Evolutionary conservation across 129 eudicot species (phyloP), one percentile per base, ranked within the genome.

Genomic region (Flaveria trinervia): DNA sequence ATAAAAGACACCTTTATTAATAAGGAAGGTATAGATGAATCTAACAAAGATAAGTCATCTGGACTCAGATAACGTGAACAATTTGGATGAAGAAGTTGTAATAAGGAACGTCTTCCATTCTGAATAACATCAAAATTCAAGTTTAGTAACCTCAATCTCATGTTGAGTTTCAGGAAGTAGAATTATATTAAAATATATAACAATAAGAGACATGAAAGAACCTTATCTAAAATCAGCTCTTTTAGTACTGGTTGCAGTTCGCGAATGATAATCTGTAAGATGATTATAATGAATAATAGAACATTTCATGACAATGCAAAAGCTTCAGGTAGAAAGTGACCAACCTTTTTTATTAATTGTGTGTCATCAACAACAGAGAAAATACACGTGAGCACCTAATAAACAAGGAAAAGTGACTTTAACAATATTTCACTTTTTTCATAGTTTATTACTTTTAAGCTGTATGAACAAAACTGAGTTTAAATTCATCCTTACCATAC

Each of bases 301-400:
- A 55, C 33, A 49, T 64, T 36, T 46, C 9, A 9, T 0, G 15
- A 13, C 43, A 22, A 39, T 51, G 57, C 8, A 16, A 33, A 46
- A 56, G 26, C 36, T n/a, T 23, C 8, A 8, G 16, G 15, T 20
- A 66, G 8, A 1, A 26, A 48, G 73, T 57, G 16, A 71, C 85
- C 60, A 68, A 89, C 97, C 99, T 89, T 91, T 55, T 93, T 79
- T n/a, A 84, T 45, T 15, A 95, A 92, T 73, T 88, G 93, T 62
- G 99, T 94, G 89, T 94, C 99, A 80, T 94, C 99, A 74, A 94
- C 97, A 70, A 80, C 74, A 51, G 94, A 91, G 41, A 94, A 72
- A 46, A 91, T 81, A 85, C 92, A 89, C 28, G 83, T 87, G 14
- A 94, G 96, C 76, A 94, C 92, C 98, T 93, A 84, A 46, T 62